Percentiles rank a stretch among this genome's conserved stretches.
Evolutionary conservation across 257 asterid genomes (phyloP).

Genomic region (Solanum sitiens): DNA sequence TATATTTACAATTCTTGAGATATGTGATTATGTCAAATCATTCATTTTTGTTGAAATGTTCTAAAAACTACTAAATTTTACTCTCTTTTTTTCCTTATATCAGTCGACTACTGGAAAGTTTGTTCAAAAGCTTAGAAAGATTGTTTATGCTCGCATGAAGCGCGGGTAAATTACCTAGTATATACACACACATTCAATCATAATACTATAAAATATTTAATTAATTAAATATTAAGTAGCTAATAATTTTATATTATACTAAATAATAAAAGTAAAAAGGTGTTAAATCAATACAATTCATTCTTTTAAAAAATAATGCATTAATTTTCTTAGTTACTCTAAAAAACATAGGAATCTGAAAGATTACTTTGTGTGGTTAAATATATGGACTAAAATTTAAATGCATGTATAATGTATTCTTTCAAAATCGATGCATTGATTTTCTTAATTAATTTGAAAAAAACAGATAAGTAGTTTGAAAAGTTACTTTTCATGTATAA

Average conservation of each 20-base stretch:
- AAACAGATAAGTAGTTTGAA: not conserved
- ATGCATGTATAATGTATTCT: not conserved
- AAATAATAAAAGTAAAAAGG: not conserved
- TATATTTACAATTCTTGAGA: too few relatives aligned
- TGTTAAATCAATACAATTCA: not conserved
- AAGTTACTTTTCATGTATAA: not conserved
- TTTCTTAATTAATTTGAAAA: not conserved
- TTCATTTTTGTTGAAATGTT: too few relatives aligned
- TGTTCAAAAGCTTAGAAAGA: too few relatives aligned
- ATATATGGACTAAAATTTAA: not conserved
- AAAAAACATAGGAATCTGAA: not conserved
- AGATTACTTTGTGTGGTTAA: not conserved
- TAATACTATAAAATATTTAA: not conserved
- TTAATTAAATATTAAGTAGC: not conserved
- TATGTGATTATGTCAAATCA: too few relatives aligned
- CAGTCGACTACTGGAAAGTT: too few relatives aligned
- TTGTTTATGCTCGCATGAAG: too few relatives aligned
- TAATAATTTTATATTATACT: not conserved
- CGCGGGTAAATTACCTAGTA: too few relatives aligned
- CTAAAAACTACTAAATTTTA: too few relatives aligned
- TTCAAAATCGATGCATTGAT: not conserved
- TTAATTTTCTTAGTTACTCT: not conserved
- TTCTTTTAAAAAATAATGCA: not conserved
- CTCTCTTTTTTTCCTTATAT: too few relatives aligned
- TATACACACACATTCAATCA: not conserved